Conservation (phyloP, 2,329 filamentous ascomycete genomes). For the Hirsutella rhossiliensis region DNA sequence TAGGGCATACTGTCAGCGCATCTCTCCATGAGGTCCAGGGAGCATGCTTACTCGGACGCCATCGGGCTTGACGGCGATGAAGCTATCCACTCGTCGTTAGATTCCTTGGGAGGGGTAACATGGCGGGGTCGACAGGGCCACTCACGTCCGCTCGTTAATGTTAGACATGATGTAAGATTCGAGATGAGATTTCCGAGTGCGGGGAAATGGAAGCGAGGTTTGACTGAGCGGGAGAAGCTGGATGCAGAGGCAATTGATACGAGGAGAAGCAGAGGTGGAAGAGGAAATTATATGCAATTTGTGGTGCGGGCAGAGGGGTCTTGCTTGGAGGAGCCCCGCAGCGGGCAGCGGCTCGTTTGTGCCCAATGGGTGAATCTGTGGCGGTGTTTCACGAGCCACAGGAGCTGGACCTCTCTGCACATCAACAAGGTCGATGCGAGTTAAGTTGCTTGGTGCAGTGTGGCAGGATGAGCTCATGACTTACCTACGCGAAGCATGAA, state of each 20-base stretch:
- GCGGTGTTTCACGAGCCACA: neutral
- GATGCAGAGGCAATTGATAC: neutral
- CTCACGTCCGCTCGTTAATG: conserved; percentile 71
- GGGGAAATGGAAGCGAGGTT: neutral
- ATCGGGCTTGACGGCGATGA: conserved; percentile 99
- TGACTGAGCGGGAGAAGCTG: neutral
- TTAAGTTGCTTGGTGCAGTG: no score
- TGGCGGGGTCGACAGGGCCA: conserved; percentile 18
- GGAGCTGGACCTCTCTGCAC: no score
- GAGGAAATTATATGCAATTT: neutral
- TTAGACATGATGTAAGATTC: conserved; percentile 44
- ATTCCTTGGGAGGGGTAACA: conserved; percentile 10
- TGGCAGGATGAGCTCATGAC: no score
- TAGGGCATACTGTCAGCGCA: conserved; percentile 12
- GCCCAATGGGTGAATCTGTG: neutral
- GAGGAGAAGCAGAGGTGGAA: neutral
- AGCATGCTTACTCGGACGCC: conserved; percentile 74
- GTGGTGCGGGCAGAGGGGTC: neutral
- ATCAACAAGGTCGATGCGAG: no score
- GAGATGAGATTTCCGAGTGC: neutral
- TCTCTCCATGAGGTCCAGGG: neutral
- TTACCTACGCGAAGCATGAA: no score
- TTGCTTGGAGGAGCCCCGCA: neutral
- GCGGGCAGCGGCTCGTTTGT: neutral
- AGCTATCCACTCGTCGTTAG: conserved; percentile 44